Evolutionary conservation across 2,329 filamentous ascomycete genomes (phyloP).

Genomic region (Ophiosphaerella herpotricha): DNA sequence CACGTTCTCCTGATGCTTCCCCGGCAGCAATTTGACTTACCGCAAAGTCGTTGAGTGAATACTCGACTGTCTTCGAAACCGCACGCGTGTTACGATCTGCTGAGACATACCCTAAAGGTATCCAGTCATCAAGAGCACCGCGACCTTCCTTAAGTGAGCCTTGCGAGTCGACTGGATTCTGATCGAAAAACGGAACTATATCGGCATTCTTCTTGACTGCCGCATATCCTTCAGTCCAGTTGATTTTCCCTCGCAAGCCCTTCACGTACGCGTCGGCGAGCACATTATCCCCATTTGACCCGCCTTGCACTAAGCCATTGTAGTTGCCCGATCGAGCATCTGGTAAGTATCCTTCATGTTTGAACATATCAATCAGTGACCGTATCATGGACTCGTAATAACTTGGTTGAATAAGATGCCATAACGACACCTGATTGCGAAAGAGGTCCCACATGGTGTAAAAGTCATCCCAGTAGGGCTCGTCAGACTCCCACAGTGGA

Average conservation of each 20-base stretch:
- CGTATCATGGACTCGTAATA: constrained; percentile 71
- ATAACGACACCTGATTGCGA: constrained; percentile 52
- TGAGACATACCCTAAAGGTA: constrained; percentile 49
- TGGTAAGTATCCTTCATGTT: constrained; percentile 69
- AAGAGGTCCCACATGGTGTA: constrained; percentile 78
- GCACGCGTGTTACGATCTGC: constrained; percentile 44
- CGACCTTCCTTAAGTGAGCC: constrained; percentile 50
- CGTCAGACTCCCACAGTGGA: constrained; percentile 66
- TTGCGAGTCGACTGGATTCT: constrained; percentile 40
- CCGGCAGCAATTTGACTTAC: constrained; percentile 48
- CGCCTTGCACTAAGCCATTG: constrained; percentile 60
- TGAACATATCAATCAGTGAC: constrained; percentile 66
- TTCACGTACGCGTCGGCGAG: constrained; percentile 72
- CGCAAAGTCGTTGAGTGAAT: constrained; percentile 51
- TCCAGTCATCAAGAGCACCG: constrained; percentile 50
- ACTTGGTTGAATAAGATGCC: constrained; percentile 67
- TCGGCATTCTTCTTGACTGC: constrained; percentile 76
- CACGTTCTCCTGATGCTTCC: constrained; percentile 46
- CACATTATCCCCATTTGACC: constrained; percentile 50
- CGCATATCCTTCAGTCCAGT: constrained; percentile 72
- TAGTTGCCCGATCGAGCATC: constrained; percentile 63
- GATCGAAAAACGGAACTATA: constrained; percentile 47
- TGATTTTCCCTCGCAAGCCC: constrained; percentile 63
- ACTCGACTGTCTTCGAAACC: constrained; percentile 50
- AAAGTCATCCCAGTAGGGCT: constrained; percentile 71